These are phyloP conservation scores for Arthrobotrys conoides DNA, from an alignment of 2,329 filamentous ascomycete genomes.

Conservation along the genomic window DNA sequence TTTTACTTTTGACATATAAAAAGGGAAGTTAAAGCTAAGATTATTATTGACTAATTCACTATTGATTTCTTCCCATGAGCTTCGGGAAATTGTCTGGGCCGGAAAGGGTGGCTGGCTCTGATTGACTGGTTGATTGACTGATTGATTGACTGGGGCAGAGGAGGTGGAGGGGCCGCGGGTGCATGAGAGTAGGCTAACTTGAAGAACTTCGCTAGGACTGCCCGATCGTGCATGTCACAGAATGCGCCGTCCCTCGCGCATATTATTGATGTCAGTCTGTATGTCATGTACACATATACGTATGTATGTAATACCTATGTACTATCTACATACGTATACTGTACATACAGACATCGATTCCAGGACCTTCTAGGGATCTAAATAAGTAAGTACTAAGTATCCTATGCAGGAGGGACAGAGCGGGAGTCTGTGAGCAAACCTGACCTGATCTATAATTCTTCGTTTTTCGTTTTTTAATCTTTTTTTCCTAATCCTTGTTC, in stretches of 20 bases:
- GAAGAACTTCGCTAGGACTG: slow-evolving; percentile 21
- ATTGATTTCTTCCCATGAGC: slow-evolving; percentile 21
- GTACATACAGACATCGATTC: not conserved
- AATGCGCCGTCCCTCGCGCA: slow-evolving; percentile 46
- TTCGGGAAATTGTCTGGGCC: slow-evolving; percentile 58
- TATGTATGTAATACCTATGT: not conserved
- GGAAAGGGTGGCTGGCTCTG: slow-evolving; percentile 52
- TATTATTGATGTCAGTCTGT: slow-evolving; percentile 14
- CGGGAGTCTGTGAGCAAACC: slow-evolving; percentile 57
- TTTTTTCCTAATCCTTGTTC: slow-evolving; percentile 56
- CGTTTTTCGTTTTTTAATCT: too few species aligned
- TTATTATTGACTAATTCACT: not conserved
- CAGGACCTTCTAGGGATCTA: not conserved
- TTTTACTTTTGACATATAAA: slow-evolving; percentile 33
- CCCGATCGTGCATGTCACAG: slow-evolving; percentile 53
- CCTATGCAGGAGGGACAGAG: slow-evolving; percentile 47
- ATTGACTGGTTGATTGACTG: slow-evolving; percentile 6
- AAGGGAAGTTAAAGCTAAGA: slow-evolving; percentile 40
- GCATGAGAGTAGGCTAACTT: slow-evolving; percentile 19
- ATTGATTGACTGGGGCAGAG: not conserved
- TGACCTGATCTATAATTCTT: slow-evolving; percentile 13
- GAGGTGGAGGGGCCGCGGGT: slow-evolving; percentile 18
- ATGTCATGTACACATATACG: not conserved
- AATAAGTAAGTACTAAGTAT: too few species aligned
- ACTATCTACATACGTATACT: not conserved